phyloP scores from a whole-genome alignment of 495 filamentous ascomycete genomes.

The Thozetella sp. region DNA sequence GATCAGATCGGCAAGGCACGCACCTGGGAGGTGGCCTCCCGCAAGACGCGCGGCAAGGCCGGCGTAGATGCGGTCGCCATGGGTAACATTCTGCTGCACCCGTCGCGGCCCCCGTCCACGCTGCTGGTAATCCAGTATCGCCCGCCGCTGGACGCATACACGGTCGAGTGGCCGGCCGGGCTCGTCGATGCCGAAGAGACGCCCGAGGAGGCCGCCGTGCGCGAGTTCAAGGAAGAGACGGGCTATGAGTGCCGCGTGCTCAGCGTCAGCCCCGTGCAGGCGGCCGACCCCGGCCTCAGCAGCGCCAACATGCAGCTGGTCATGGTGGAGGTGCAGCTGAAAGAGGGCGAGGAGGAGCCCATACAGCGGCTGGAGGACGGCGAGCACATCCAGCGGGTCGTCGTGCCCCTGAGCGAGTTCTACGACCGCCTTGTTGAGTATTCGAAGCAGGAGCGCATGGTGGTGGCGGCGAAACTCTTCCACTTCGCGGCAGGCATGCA shows the following conservation, averaged over 20 bases:
- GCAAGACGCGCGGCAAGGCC: conserved; percentile 49
- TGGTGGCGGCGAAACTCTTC: conserved; percentile 44
- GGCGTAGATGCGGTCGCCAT: conserved; percentile 60
- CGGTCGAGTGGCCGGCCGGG: conserved; percentile 84
- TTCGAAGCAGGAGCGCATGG: conserved; percentile 28
- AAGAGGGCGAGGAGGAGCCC: conserved; percentile 57
- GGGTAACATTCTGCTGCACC: conserved; percentile 53
- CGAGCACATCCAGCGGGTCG: conserved; percentile 82
- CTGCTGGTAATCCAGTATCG: conserved; percentile 66
- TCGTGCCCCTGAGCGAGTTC: conserved; percentile 63
- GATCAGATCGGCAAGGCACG: conserved; percentile 52
- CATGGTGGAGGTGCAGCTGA: conserved; percentile 75
- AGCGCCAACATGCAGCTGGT: conserved; percentile 80
- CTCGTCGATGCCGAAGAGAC: conserved; percentile 79
- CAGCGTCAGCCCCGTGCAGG: conserved; percentile 32
- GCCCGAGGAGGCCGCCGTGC: conserved; percentile 75
- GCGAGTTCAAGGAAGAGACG: conserved; percentile 89
- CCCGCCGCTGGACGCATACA: conserved; percentile 75
- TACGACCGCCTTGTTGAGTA: conserved; percentile 50
- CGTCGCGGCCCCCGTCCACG: conserved; percentile 44
- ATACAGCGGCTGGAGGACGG: conserved; percentile 77
- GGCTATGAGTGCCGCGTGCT: conserved; percentile 60
- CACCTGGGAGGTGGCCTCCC: conserved; percentile 54
- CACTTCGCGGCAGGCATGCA: conserved; percentile 46
- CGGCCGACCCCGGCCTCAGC: conserved; percentile 68